Evolutionary conservation across 2,329 filamentous ascomycete genomes (phyloP).

Genomic region (Penicillium thymicola): DNA sequence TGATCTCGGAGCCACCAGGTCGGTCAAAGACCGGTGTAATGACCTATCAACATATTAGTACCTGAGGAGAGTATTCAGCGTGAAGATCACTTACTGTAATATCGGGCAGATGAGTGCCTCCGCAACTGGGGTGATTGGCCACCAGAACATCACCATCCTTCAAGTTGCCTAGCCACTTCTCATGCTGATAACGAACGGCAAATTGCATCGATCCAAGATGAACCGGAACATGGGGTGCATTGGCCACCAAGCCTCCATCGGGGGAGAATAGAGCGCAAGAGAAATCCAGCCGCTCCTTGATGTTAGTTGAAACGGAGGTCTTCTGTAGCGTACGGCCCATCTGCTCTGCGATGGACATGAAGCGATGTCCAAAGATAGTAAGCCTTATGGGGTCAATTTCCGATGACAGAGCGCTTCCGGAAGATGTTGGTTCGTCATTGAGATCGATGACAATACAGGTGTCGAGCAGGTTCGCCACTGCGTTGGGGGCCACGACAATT

Average conservation of each 20-base stretch:
- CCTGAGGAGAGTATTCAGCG: neutral
- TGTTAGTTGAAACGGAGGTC: slow-evolving; percentile 61
- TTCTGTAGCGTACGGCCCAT: slow-evolving; percentile 58
- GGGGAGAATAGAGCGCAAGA: slow-evolving; percentile 78
- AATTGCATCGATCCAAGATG: slow-evolving; percentile 85
- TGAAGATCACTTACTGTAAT: slow-evolving; percentile 59
- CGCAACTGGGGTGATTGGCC: slow-evolving; percentile 79
- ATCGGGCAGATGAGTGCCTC: slow-evolving; percentile 78
- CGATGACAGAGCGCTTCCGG: slow-evolving; percentile 17
- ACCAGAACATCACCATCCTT: slow-evolving; percentile 78
- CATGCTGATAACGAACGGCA: slow-evolving; percentile 72
- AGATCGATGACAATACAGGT: slow-evolving; percentile 90
- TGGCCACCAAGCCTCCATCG: slow-evolving; percentile 66
- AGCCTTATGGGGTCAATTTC: slow-evolving; percentile 52
- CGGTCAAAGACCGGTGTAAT: slow-evolving; percentile 73
- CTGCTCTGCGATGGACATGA: slow-evolving; percentile 60
- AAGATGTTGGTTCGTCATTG: slow-evolving; percentile 51
- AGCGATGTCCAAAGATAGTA: slow-evolving; percentile 55
- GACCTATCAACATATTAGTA: slow-evolving; percentile 35
- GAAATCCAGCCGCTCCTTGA: slow-evolving; percentile 83
- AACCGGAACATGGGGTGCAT: slow-evolving; percentile 73
- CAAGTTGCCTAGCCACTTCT: slow-evolving; percentile 75
- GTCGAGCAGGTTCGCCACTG: slow-evolving; percentile 72
- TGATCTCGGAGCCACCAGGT: slow-evolving; percentile 61
- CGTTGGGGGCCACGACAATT: slow-evolving; percentile 78